phyloP scores from a whole-genome alignment of 225 moss, liverwort and hornwort species.

The Rhytidiadelphus loreus region DNA sequence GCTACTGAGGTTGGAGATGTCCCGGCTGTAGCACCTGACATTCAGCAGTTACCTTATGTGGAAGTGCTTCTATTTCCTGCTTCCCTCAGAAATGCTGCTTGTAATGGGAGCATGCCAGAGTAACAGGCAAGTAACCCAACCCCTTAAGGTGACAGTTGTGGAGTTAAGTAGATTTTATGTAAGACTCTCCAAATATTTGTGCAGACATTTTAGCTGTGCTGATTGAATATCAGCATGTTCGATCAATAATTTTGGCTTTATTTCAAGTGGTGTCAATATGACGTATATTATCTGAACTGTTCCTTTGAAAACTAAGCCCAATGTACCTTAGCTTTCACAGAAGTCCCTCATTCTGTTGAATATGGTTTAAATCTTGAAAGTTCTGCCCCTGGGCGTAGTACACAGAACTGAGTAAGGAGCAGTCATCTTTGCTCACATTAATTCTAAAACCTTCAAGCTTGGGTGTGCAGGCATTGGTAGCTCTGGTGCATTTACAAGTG shows the following conservation, averaged over 20 bases:
- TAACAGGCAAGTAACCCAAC: conserved; percentile 36
- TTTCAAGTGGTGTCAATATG: not conserved
- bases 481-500: conserved; percentile 24
- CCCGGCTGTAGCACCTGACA: conserved; percentile 38
- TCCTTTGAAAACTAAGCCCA: not conserved
- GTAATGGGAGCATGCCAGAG: conserved; percentile 31
- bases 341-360: not conserved
- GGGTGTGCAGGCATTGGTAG: conserved; percentile 37
- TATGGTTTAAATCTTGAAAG: not conserved
- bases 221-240: conserved; percentile 1
- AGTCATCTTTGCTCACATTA: not conserved
- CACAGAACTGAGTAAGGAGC: not conserved
- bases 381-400: not conserved
- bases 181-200: not conserved
- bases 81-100: conserved; percentile 28
- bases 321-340: not conserved
- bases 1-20: conserved; percentile 35
- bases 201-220: not conserved
- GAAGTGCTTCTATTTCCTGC: conserved; percentile 27
- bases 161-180: not conserved
- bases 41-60: conserved; percentile 31
- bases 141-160: conserved; percentile 1
- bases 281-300: not conserved
- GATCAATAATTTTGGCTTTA: conserved; percentile 1
- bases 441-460: conserved; percentile 13